Evolutionary conservation across 163 green algal genomes (phyloP).

Genomic region (Chlamydomonas reinhardtii): DNA sequence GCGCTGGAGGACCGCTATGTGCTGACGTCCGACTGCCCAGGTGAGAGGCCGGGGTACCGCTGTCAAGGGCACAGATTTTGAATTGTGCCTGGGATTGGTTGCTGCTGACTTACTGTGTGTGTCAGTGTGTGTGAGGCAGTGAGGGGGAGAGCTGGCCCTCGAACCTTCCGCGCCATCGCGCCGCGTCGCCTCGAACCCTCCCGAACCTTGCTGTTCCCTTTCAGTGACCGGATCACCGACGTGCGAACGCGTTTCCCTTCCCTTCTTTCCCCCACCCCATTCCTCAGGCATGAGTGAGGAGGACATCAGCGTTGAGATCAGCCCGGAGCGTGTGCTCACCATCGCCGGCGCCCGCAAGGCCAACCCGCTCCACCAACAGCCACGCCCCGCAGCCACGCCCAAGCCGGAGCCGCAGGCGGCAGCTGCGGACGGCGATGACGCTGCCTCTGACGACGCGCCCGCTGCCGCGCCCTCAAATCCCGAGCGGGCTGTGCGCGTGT

Average conservation of each 20-base stretch:
- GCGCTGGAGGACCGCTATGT: background rate
- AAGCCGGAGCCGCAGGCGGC: background rate
- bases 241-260: too few relatives aligned
- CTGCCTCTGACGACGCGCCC: background rate
- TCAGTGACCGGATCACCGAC: background rate
- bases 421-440: background rate
- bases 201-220: background rate
- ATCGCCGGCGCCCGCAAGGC: slow-evolving; percentile 16
- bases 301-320: background rate
- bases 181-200: background rate
- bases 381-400: background rate
- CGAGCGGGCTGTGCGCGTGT: background rate
- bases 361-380: background rate
- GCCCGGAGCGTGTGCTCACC: slow-evolving; percentile 1
- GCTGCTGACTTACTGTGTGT: too few relatives aligned
- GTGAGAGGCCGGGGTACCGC: too few relatives aligned
- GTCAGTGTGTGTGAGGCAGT: too few relatives aligned
- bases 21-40: background rate
- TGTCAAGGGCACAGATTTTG: too few relatives aligned
- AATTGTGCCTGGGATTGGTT: background rate
- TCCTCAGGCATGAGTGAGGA: slow-evolving; percentile 8
- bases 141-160: too few relatives aligned
- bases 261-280: background rate
- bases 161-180: too few relatives aligned
- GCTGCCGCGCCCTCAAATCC: background rate